Evolutionary conservation across 345 rosid genomes (phyloP).

Genomic region (Schrenkiella parvula): DNA sequence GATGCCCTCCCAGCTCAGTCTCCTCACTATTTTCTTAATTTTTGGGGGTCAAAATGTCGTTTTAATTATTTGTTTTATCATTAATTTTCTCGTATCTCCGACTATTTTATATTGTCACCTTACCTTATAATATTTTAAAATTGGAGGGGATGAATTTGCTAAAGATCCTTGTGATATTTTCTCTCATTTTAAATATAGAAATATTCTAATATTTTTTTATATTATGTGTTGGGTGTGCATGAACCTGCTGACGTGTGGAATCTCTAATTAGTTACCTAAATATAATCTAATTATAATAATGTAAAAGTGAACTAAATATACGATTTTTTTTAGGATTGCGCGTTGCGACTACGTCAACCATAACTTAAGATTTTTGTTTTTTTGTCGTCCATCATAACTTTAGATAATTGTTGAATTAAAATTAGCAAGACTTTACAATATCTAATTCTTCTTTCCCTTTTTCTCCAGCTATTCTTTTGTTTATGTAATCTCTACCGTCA

Average conservation of each 20-base stretch:
- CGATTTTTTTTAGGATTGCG: not conserved
- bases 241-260: slow-evolving; percentile 11
- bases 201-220: not conserved
- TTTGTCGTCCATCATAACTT: too few relatives aligned
- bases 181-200: not conserved
- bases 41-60: too few relatives aligned
- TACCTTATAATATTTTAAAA: not conserved
- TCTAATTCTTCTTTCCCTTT: too few relatives aligned
- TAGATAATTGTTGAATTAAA: too few relatives aligned
- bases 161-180: not conserved
- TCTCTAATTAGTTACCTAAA: not conserved
- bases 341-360: not conserved
- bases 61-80: not conserved
- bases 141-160: not conserved
- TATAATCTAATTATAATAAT: not conserved
- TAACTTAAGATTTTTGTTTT: too few relatives aligned
- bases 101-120: not conserved
- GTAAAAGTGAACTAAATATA: not conserved
- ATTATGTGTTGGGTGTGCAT: not conserved
- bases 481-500: not conserved
- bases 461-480: not conserved
- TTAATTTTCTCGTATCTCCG: not conserved
- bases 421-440: too few relatives aligned
- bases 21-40: too few relatives aligned
- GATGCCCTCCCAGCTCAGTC: not conserved